These are phyloP conservation scores for Kwoniella dejecticola DNA, from an alignment of 768 basidiomycete species.

Conservation along the genomic window DNA sequence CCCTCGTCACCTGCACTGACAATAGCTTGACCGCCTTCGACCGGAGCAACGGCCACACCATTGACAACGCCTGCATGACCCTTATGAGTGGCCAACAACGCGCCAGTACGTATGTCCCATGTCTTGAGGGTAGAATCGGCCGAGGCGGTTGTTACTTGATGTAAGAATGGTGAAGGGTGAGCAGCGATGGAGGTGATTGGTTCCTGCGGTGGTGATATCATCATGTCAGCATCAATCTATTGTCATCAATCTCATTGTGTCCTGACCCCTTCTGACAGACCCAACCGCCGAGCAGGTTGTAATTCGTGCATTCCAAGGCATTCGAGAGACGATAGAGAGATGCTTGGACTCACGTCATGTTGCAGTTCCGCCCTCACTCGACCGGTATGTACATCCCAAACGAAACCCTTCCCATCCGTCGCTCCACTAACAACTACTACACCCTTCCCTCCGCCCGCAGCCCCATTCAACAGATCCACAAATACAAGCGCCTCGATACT, in stretches of 20 bases:
- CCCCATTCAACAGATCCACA: conserved; percentile 69
- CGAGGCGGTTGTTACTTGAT: conserved; percentile 80
- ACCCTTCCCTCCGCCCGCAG: conserved; percentile 57
- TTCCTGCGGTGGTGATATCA: too few relatives aligned
- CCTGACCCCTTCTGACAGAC: too few relatives aligned
- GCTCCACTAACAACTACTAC: conserved; percentile 76
- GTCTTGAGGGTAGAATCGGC: conserved; percentile 83
- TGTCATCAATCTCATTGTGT: too few relatives aligned
- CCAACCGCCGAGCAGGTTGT: too few relatives aligned
- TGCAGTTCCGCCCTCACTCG: conserved; percentile 75
- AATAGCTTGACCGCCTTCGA: conserved; percentile 60
- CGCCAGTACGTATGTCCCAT: conserved; percentile 88
- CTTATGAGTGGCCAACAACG: conserved; percentile 72
- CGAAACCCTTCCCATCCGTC: conserved; percentile 89
- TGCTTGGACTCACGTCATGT: conserved; percentile 67
- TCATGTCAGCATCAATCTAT: too few relatives aligned
- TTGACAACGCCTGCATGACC: conserved; percentile 81
- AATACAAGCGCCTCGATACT: conserved; percentile 86
- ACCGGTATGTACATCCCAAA: conserved; percentile 92
- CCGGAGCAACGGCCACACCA: conserved; percentile 68
- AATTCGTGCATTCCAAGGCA: too few relatives aligned
- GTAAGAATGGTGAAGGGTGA: conserved; percentile 71
- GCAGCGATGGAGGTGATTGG: conserved; percentile 77
- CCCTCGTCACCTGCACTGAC: conserved; percentile 92
- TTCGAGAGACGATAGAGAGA: too few relatives aligned